phyloP scores from a whole-genome alignment of 1,139 yeast species.

The Williopsis jadinii region DNA sequence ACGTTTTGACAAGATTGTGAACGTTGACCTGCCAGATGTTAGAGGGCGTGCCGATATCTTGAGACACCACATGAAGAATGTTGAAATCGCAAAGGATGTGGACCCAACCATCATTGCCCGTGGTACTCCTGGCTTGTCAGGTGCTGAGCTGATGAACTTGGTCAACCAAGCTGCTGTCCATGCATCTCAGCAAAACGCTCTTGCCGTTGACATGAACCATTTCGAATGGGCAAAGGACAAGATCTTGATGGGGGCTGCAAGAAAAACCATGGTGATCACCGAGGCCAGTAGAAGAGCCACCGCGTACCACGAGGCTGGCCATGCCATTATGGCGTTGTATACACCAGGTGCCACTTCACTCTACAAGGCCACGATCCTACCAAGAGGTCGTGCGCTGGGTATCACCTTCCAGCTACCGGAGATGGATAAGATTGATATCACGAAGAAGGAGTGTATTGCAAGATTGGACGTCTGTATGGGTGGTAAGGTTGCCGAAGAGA shows the following conservation, averaged over 20 bases:
- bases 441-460: conserved; percentile 84
- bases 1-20: conserved; percentile 91
- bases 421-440: conserved; percentile 94
- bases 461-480: conserved; percentile 98
- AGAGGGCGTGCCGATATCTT: conserved; percentile 93
- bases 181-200: conserved; percentile 89
- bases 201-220: conserved; percentile 84
- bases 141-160: conserved; percentile 92
- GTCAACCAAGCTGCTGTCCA: conserved; percentile 98
- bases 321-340: conserved; percentile 94
- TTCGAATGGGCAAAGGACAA: conserved; percentile 99
- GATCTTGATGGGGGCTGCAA: conserved; percentile 95
- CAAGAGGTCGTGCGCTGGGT: conserved; percentile 95
- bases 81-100: conserved; percentile 77
- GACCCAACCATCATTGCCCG: conserved; percentile 88
- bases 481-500: conserved; percentile 94
- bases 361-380: conserved; percentile 93
- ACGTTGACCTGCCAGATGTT: conserved; percentile 95
- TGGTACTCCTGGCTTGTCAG: conserved; percentile 96
- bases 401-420: conserved; percentile 96
- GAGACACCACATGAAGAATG: conserved; percentile 87
- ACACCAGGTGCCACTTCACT: conserved; percentile 95
- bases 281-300: conserved; percentile 91
- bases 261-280: conserved; percentile 94
- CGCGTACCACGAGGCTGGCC: conserved; percentile 99